Evolutionary conservation across 345 rosid genomes (phyloP).

Genomic region (Pistacia integerrima): DNA sequence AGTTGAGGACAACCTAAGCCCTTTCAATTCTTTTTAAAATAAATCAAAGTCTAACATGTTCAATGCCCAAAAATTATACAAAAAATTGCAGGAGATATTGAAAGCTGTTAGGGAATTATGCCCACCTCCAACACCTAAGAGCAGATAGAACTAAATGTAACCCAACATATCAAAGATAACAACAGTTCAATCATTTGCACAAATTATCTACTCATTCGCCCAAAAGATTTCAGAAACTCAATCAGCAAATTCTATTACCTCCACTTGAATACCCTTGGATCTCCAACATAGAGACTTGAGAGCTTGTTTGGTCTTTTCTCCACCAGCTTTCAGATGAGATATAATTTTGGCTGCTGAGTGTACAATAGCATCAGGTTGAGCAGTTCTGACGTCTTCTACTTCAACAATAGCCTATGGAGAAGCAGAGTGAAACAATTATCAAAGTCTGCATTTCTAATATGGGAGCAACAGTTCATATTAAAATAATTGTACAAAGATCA

Average conservation of each 20-base stretch:
- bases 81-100: neutral
- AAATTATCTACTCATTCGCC: neutral
- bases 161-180: neutral
- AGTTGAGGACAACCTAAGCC: neutral
- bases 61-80: neutral
- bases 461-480: neutral
- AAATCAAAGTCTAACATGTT: neutral
- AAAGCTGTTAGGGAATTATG: neutral
- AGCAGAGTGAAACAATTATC: conserved; percentile 28
- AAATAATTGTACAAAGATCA: neutral
- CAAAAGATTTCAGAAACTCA: conserved; percentile 13
- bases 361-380: conserved; percentile 83
- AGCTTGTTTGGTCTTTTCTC: conserved; percentile 65
- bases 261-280: conserved; percentile 79
- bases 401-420: conserved; percentile 62
- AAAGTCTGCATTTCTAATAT: neutral
- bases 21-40: neutral
- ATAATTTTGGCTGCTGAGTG: conserved; percentile 66
- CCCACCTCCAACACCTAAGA: neutral
- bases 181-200: neutral
- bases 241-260: conserved; percentile 50
- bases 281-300: conserved; percentile 81
- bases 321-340: conserved; percentile 65
- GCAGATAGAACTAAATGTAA: neutral
- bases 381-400: conserved; percentile 71